These are phyloP conservation scores for Phytophthora cactorum DNA, from an alignment of 352 stramenopile genomes.

Conservation along the genomic window DNA sequence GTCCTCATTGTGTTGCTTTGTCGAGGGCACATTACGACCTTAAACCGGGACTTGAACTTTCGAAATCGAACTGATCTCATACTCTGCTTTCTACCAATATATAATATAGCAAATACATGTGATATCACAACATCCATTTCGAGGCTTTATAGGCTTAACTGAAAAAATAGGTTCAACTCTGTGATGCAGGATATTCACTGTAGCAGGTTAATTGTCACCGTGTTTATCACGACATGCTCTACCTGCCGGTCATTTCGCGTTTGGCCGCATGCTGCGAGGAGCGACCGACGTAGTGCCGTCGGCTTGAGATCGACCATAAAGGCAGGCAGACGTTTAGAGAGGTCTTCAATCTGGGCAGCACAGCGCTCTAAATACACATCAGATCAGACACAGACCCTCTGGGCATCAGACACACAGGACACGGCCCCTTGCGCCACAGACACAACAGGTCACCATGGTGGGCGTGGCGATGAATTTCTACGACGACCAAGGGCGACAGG, in stretches of 20 bases:
- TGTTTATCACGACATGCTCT: conserved; percentile 15
- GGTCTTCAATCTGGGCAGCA: too few relatives aligned
- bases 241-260: conserved; percentile 13
- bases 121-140: neutral
- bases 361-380: too few relatives aligned
- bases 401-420: neutral
- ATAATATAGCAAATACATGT: neutral
- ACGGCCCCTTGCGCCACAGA: neutral
- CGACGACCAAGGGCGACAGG: conserved; percentile 37
- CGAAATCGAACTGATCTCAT: neutral
- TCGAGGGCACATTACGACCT: neutral
- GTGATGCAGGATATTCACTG: neutral
- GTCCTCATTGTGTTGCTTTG: neutral
- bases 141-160: too few relatives aligned
- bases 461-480: conserved; percentile 53
- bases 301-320: neutral
- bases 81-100: neutral
- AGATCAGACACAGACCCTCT: too few relatives aligned
- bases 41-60: conserved; percentile 31
- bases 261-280: conserved; percentile 16
- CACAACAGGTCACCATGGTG: conserved; percentile 31
- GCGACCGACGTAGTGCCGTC: neutral
- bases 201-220: conserved; percentile 4
- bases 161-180: too few relatives aligned
- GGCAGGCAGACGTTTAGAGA: too few relatives aligned